Evolutionary conservation across 352 stramenopile genomes (phyloP).

Genomic region (Phytophthora pisi): DNA sequence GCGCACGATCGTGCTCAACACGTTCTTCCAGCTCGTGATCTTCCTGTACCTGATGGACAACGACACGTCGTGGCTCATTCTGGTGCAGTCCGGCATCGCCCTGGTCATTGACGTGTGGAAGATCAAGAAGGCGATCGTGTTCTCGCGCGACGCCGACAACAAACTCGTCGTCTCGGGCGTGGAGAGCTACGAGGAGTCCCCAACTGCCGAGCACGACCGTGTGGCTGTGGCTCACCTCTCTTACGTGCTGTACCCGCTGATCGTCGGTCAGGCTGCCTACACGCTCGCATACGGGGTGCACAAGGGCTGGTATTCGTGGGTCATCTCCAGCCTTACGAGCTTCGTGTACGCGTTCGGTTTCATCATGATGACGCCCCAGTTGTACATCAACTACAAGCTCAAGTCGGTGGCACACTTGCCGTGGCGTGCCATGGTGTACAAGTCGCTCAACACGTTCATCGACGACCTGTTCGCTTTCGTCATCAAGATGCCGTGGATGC

Average conservation of each 20-base stretch:
- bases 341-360: conserved; percentile 99
- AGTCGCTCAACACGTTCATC: conserved; percentile 96
- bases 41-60: conserved; percentile 98
- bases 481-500: conserved; percentile 96
- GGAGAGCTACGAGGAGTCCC: conserved; percentile 83
- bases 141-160: conserved; percentile 82
- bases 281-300: conserved; percentile 94
- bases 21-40: conserved; percentile 97
- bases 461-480: conserved; percentile 93
- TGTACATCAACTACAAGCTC: conserved; percentile 99
- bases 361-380: conserved; percentile 98
- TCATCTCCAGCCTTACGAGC: conserved; percentile 95
- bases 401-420: conserved; percentile 96
- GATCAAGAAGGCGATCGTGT: conserved; percentile 92
- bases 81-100: conserved; percentile 80
- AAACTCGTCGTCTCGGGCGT: conserved; percentile 84
- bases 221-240: conserved; percentile 85
- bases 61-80: conserved; percentile 96
- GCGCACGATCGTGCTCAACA: conserved; percentile 94
- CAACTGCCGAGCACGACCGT: conserved; percentile 84
- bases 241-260: conserved; percentile 86
- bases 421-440: conserved; percentile 98
- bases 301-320: conserved; percentile 98
- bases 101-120: conserved; percentile 94
- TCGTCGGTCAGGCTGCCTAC: conserved; percentile 95